Conservation (phyloP, 805 yeast genomes). For the Lipomyces orientalis region DNA sequence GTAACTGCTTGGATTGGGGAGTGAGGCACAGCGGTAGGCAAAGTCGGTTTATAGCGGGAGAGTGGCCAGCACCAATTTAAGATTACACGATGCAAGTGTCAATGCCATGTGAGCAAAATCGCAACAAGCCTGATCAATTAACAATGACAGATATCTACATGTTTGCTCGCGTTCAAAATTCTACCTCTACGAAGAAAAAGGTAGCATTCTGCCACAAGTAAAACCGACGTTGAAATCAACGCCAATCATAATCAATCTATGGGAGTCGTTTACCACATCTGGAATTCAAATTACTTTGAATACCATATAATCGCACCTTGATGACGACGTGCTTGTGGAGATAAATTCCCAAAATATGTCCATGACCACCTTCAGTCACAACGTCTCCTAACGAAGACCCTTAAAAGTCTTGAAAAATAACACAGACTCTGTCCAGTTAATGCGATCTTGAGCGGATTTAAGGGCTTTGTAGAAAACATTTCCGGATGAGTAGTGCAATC, state of each 20-base stretch:
- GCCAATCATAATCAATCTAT: conserved; percentile 20
- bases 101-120: neutral
- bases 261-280: conserved; percentile 39
- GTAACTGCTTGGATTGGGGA: neutral
- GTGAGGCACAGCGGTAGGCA: neutral
- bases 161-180: conserved; percentile 35
- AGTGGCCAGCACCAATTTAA: neutral
- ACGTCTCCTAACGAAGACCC: neutral
- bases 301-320: conserved; percentile 21
- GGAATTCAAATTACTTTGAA: neutral
- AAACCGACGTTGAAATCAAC: conserved; percentile 8
- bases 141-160: neutral
- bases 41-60: too few species aligned
- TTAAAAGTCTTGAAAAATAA: neutral
- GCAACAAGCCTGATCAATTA: neutral
- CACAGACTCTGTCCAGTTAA: neutral
- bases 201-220: conserved; percentile 33
- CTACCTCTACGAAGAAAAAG: conserved; percentile 2
- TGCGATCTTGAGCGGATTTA: neutral
- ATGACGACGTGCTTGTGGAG: conserved; percentile 36
- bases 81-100: neutral
- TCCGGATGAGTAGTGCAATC: neutral
- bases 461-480: neutral
- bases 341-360: conserved; percentile 32
- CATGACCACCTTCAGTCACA: neutral